phyloP scores from a whole-genome alignment of 2,329 filamentous ascomycete species.

The Pseudogymnoascus verrucosus region DNA sequence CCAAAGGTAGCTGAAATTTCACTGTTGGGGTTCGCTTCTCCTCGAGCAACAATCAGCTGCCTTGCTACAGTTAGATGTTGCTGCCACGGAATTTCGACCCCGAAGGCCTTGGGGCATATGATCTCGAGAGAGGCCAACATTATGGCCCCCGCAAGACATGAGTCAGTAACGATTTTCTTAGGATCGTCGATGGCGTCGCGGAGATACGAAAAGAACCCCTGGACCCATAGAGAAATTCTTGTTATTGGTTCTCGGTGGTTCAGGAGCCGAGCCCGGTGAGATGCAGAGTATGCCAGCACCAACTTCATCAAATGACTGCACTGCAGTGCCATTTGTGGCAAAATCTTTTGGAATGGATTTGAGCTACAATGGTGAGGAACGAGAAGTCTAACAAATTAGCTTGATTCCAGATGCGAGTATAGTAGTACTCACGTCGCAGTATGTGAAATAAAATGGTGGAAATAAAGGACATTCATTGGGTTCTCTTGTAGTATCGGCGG shows the following conservation, averaged over 20 bases:
- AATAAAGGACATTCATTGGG: conserved; percentile 72
- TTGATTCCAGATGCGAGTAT: conserved; percentile 25
- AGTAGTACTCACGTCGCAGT: conserved; percentile 9
- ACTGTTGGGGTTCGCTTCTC: conserved; percentile 40
- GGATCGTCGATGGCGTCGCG: conserved; percentile 57
- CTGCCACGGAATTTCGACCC: conserved; percentile 74
- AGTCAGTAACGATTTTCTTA: conserved; percentile 57
- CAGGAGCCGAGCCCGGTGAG: conserved; percentile 67
- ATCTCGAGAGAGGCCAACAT: conserved; percentile 81
- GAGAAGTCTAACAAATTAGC: conserved; percentile 64
- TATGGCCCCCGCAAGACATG: conserved; percentile 71
- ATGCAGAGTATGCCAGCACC: conserved; percentile 75
- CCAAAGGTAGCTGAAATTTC: conserved; percentile 46
- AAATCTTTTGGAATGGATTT: conserved; percentile 44
- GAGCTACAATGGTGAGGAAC: conserved; percentile 43
- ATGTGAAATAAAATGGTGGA: conserved; percentile 44
- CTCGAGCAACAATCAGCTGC: conserved; percentile 62
- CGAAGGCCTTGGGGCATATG: conserved; percentile 72
- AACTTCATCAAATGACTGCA: conserved; percentile 68
- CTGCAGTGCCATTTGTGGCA: conserved; percentile 55
- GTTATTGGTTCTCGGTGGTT: conserved; percentile 66
- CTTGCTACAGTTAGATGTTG: conserved; percentile 68
- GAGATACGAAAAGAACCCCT: conserved; percentile 68
- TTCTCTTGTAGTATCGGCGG: conserved; percentile 53
- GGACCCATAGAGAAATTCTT: conserved; percentile 73